These are phyloP conservation scores for Pharnaceum exiguum DNA, from an alignment of 148 eudicot genomes.

Conservation along the genomic window DNA sequence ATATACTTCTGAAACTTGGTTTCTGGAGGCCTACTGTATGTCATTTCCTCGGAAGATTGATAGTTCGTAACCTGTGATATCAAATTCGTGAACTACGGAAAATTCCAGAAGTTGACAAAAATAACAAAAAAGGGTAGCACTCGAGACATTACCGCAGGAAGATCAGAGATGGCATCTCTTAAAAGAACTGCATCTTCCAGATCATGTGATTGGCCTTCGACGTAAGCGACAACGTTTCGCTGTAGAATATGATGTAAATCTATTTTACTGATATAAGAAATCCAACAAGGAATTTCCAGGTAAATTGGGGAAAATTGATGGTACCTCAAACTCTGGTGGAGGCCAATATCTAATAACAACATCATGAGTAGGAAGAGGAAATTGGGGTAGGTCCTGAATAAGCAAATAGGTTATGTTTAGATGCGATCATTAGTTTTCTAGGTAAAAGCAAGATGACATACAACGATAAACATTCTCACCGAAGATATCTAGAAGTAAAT, in stretches of 20 bases:
- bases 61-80: conserved; percentile 52
- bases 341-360: conserved; percentile 71
- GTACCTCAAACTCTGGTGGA: conserved; percentile 83
- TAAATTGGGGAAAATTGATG: conserved; percentile 1
- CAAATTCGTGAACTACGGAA: conserved; percentile 12
- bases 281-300: background rate
- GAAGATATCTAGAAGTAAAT: background rate
- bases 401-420: conserved; percentile 1
- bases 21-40: conserved; percentile 67
- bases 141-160: conserved; percentile 48
- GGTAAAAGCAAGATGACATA: background rate
- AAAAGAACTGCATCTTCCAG: conserved; percentile 69
- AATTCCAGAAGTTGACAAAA: background rate
- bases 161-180: conserved; percentile 86
- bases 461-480: background rate
- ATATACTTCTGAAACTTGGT: conserved; percentile 78
- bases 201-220: conserved; percentile 69
- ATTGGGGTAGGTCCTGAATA: conserved; percentile 70
- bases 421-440: background rate
- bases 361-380: conserved; percentile 96
- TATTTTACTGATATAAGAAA: background rate
- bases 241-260: conserved; percentile 30
- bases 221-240: conserved; percentile 85
- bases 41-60: conserved; percentile 60
- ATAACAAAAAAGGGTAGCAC: background rate